Base-by-base conservation (phyloP, 306 rosid genomes). In the Neltuma alba region DNA sequence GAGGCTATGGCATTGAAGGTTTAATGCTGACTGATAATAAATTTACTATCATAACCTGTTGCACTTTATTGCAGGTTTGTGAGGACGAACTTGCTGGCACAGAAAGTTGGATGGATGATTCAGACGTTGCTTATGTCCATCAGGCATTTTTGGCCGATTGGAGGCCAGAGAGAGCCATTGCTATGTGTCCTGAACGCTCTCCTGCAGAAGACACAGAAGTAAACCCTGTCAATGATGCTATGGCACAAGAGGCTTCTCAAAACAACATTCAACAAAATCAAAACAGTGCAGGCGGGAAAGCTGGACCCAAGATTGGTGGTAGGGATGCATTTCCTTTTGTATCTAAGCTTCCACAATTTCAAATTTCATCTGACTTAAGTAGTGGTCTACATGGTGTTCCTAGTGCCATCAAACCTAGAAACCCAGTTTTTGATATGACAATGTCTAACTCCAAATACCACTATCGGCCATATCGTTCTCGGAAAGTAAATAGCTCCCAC, bases 91-190 rank as follows among this genome's bases (percentile, higher is more conserved):
- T 75, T 80, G 67, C 86, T 33, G 91, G 84, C 66, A 83, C 84
- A 63, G 91, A 83, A 72, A 89, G 73, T 40, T 79, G 85, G 84
- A 58, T 45, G 66, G 89, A 89, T 83, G 85, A 83, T 87, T 84
- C 90, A 66, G 89, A 77, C 40, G 84, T 82, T 86, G 86, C 91
- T 64, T 87, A 87, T 76, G 96, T 89, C 72, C 93, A 92, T 72
- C 95, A 90, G 87, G 95, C 94, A 72, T 89, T 87, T 85, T 78
- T 87, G 87, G 96, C 98, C 75, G 99, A 91, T 84, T 95, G 98
- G 97, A 90, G 92, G 79, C 94, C 90, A 15, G 87, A 82, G 50
- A n/a, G 85, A 74, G 82, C 87, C 60, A 34, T 78, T 73, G 63
- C 31, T 72, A 57, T 36, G 80, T 78, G 79, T 85, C 65, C 85